Evolutionary conservation across 352 stramenopile species (phyloP).

Genomic region (Blastocystis sp.): DNA sequence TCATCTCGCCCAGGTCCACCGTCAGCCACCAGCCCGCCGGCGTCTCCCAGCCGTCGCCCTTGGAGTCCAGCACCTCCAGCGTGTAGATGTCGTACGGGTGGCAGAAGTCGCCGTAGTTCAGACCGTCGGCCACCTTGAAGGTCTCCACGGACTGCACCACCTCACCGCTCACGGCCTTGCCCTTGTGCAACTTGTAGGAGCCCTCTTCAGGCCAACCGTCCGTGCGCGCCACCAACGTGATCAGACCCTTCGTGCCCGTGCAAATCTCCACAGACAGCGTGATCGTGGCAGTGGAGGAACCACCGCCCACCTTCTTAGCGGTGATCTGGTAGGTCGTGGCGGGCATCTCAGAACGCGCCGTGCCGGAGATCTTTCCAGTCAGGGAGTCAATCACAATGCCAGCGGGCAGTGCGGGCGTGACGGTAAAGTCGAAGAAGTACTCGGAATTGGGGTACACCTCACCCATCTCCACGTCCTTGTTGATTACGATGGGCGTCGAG

Average conservation of each 20-base stretch:
- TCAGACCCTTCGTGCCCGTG: neutral
- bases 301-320: conserved; percentile 1
- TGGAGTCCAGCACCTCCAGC: conserved; percentile 33
- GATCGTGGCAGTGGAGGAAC: neutral
- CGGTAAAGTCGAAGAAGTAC: neutral
- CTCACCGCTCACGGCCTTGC: neutral
- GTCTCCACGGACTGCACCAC: neutral
- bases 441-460: neutral
- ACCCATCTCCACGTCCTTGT: neutral
- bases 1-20: neutral
- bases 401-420: neutral
- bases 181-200: conserved; percentile 50
- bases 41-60: conserved; percentile 38
- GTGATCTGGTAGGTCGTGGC: neutral
- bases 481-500: neutral
- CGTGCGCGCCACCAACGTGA: neutral
- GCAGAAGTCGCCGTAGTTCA: conserved; percentile 65
- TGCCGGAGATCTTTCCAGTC: conserved; percentile 5
- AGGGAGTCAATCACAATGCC: neutral
- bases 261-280: neutral
- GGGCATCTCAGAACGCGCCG: neutral
- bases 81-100: conserved; percentile 51
- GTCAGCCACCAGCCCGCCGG: conserved; percentile 41
- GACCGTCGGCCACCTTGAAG: neutral
- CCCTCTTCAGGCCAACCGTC: neutral